Conservation (phyloP, 352 stramenopile genomes). For the Globisporangium nunn region DNA sequence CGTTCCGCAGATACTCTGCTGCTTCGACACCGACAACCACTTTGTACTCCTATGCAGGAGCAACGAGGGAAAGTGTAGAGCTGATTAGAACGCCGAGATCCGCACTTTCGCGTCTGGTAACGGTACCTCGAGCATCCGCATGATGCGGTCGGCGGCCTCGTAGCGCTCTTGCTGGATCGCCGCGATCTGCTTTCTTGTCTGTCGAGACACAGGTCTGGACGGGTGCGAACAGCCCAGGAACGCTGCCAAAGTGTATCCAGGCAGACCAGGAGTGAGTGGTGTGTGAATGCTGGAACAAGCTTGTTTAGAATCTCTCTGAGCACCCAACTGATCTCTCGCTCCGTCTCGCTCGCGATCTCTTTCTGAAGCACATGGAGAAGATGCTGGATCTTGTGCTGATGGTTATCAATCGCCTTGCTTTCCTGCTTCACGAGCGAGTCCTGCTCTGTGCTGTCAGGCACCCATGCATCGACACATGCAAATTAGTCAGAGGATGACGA, state of each 20-base stretch:
- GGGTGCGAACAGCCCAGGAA: slow-evolving; percentile 19
- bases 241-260: not conserved
- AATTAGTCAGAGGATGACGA: not conserved
- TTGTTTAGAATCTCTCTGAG: too few relatives aligned
- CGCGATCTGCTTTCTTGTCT: slow-evolving; percentile 29
- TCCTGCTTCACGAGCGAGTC: slow-evolving; percentile 10
- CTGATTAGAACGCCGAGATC: not conserved
- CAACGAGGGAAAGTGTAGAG: not conserved
- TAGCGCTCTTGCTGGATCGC: slow-evolving; percentile 49
- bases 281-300: not conserved
- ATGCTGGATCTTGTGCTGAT: slow-evolving; percentile 51
- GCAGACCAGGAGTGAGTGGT: not conserved
- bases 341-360: slow-evolving; percentile 51
- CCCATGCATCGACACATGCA: not conserved
- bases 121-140: slow-evolving; percentile 65
- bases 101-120: not conserved
- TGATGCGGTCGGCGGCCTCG: slow-evolving; percentile 62
- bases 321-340: slow-evolving; percentile 47
- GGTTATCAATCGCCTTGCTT: slow-evolving; percentile 29
- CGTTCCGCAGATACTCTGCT: slow-evolving; percentile 26
- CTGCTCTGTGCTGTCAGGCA: not conserved
- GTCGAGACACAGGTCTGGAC: slow-evolving; percentile 17
- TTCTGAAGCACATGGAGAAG: slow-evolving; percentile 47
- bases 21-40: slow-evolving; percentile 30
- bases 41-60: slow-evolving; percentile 26